Conservation (phyloP, 2,329 filamentous ascomycete species). For the Xylariales sp. region DNA sequence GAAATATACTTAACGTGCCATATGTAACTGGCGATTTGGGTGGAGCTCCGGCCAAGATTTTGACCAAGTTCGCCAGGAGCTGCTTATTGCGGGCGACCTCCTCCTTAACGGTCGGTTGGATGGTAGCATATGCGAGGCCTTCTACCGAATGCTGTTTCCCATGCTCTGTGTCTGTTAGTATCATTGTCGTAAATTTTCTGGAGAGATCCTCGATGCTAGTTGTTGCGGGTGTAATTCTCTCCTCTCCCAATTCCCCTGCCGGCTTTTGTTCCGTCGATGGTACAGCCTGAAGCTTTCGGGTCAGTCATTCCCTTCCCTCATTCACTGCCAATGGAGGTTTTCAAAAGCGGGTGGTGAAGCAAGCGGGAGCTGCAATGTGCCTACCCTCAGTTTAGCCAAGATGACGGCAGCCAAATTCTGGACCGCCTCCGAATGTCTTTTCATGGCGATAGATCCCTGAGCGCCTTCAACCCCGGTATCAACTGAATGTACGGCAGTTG, state of each 20-base stretch:
- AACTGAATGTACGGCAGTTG: constrained; percentile 42
- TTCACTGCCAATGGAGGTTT: constrained; percentile 22
- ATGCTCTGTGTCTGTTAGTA: constrained; percentile 53
- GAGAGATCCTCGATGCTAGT: constrained; percentile 64
- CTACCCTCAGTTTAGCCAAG: constrained; percentile 65
- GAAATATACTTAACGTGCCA: constrained; percentile 78
- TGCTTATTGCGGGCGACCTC: constrained; percentile 62
- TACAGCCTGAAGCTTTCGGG: constrained; percentile 50
- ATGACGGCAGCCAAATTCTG: constrained; percentile 68
- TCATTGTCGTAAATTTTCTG: constrained; percentile 60
- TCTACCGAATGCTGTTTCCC: constrained; percentile 72
- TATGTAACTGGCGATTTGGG: constrained; percentile 71
- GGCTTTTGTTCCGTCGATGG: constrained; percentile 36
- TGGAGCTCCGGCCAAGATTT: constrained; percentile 52
- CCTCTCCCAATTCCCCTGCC: constrained; percentile 32
- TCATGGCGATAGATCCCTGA: constrained; percentile 55
- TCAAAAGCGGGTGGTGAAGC: constrained; percentile 15
- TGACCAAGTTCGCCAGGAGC: constrained; percentile 67
- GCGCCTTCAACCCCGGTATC: constrained; percentile 55
- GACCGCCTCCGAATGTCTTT: constrained; percentile 56
- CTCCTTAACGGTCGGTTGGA: constrained; percentile 83
- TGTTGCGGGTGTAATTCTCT: constrained; percentile 46
- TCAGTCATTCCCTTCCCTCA: constrained; percentile 30
- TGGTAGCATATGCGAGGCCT: constrained; percentile 85
- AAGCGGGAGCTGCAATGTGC: constrained; percentile 32